Base-by-base conservation (phyloP, 2,329 filamentous ascomycete species). In the Acarospora socialis region DNA sequence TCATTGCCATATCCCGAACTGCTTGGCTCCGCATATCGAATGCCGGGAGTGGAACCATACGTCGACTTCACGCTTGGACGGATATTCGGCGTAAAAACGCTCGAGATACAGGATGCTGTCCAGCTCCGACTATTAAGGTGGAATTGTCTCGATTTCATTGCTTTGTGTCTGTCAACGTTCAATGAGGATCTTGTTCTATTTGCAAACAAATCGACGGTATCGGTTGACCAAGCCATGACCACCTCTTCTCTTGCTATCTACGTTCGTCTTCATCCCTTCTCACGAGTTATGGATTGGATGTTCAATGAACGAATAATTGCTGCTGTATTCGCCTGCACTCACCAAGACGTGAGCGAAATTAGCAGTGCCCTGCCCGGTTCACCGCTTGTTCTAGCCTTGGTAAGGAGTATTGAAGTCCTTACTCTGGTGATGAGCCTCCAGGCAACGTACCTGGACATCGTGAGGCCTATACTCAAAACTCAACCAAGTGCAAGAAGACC, bases 271-370 rank as follows among this genome's bases (percentile, higher is more conserved):
- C 92, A 98, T 56, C 87, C 92, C 0, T 98, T 95, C 48, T 76
- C 81, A 3, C 74, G 92, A 37, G 77, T 92, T 10, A 94, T 95
- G 81, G 90, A 98, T 50, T 95, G 90, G 84, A 72, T 98, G 56
- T 93, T 92, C 55, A 94, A 92, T 50, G 82, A 92, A 47, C 82
- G 79, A 42, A 81, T 94, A 14, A 73, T 92, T 46, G 71, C 70
- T 42, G 72, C 77, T 9, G 59, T 98, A 2, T 87, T 94, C 53
- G 67, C 72, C 35, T 72, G 79, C 7, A 72, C 90, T 18, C 80
- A 87, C 43, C 78, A 92, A 50, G 73, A 87, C 43, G 60, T 77
- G 10, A 63, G 68, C 5, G 75, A 81, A 36, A 69, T 94, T 23
- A 73, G 80, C 39, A 74, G 71, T 44, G 72, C 82, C 7, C 61